Conservation (phyloP, 176 grass and related monocot genomes). For the Tuctoria greenei region DNA sequence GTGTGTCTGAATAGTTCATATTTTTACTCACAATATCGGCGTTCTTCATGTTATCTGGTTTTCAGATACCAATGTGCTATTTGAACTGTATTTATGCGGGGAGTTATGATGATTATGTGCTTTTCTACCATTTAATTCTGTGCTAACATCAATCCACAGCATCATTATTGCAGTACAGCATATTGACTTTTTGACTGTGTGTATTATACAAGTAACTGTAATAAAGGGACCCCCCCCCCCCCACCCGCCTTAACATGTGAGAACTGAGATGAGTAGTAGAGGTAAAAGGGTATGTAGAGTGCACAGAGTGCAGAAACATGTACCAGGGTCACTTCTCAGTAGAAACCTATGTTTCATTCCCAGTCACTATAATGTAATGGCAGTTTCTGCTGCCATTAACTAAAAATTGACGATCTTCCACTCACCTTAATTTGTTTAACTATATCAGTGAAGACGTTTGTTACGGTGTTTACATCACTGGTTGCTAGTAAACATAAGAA, state of each 20-base stretch:
- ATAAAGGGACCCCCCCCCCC: no score
- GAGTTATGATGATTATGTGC: constrained; percentile 7
- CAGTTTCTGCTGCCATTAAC: neutral
- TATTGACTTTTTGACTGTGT: constrained; percentile 2
- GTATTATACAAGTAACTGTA: neutral
- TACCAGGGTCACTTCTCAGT: no score
- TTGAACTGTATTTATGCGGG: neutral
- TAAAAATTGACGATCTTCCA: constrained; percentile 8
- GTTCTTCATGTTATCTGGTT: neutral
- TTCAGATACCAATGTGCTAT: neutral
- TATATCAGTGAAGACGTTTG: neutral
- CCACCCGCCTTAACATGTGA: no score
- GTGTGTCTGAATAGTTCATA: neutral
- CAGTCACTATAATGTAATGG: neutral
- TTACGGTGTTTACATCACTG: constrained; percentile 1
- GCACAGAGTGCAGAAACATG: neutral
- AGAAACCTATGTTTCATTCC: neutral
- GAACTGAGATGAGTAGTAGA: neutral
- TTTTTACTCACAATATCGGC: constrained; percentile 1
- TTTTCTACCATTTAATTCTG: constrained; percentile 1
- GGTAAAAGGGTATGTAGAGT: neutral
- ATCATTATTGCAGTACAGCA: constrained; percentile 9
- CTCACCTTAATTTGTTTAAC: neutral
- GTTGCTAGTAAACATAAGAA: neutral
- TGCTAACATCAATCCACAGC: neutral